A percentile compares a stretch with the other conserved stretches of the same genome.
Conservation (phyloP, 768 basidiomycete genomes). For the Lanmaoa rubissima region DNA sequence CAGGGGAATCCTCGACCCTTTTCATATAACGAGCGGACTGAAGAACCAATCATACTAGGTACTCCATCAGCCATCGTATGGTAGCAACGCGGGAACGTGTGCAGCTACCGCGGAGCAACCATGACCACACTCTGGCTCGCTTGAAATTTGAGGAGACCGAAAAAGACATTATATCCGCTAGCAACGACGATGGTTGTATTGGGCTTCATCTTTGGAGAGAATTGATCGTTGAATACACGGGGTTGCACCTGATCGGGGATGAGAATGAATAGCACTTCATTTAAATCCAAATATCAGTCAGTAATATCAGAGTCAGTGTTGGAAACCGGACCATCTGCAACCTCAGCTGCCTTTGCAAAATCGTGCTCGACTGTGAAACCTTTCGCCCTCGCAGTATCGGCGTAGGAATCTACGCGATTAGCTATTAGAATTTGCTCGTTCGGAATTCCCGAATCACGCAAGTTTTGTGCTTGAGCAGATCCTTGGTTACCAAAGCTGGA, state of each 20-base stretch:
- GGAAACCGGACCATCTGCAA: conserved; percentile 48
- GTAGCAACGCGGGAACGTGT: neutral
- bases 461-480: conserved; percentile 63
- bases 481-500: conserved; percentile 63
- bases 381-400: conserved; percentile 53
- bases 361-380: conserved; percentile 58
- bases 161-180: conserved; percentile 66
- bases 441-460: conserved; percentile 60
- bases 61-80: neutral
- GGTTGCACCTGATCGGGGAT: conserved; percentile 67
- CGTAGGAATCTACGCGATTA: conserved; percentile 57
- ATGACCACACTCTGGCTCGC: conserved; percentile 58
- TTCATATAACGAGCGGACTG: conserved; percentile 58
- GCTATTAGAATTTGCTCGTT: conserved; percentile 61
- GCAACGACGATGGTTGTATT: conserved; percentile 53
- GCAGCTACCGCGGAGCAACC: conserved; percentile 55
- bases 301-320: neutral
- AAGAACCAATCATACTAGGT: conserved; percentile 62
- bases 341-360: conserved; percentile 52
- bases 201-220: conserved; percentile 50
- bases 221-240: conserved; percentile 54
- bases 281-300: neutral
- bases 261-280: conserved; percentile 55
- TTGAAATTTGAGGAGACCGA: conserved; percentile 53
- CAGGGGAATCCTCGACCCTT: conserved; percentile 63